Conservation (phyloP, 2,329 filamentous ascomycete genomes). For the Trichoderma arundinaceum region DNA sequence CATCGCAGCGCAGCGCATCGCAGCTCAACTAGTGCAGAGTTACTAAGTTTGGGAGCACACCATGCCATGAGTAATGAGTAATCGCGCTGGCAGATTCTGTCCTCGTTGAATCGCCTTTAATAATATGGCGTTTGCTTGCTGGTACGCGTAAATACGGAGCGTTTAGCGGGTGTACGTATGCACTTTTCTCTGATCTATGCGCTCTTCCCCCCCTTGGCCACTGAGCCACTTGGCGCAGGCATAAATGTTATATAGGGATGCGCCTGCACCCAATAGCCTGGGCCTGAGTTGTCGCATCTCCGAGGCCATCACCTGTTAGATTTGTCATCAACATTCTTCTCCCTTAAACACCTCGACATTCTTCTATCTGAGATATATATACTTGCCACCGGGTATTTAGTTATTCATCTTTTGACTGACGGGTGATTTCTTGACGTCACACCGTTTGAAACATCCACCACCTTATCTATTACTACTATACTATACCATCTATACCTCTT, state of each 20-base stretch:
- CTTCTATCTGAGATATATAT: background rate
- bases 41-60: background rate
- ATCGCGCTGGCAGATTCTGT: background rate
- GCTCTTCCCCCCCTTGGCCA: no score
- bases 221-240: no score
- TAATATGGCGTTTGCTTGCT: background rate
- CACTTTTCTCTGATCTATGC: background rate
- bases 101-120: background rate
- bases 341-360: background rate
- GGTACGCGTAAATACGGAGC: constrained; percentile 21
- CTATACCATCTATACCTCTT: background rate
- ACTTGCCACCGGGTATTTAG: background rate
- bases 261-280: background rate
- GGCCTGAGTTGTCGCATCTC: background rate
- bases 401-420: background rate
- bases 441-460: no score
- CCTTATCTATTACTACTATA: no score
- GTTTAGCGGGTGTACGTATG: constrained; percentile 19
- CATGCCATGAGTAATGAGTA: background rate
- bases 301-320: constrained; percentile 24
- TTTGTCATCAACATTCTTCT: constrained; percentile 25
- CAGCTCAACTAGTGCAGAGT: no score
- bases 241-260: constrained; percentile 7
- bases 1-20: background rate
- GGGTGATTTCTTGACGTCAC: constrained; percentile 9